These are phyloP conservation scores for Sphagnum contortum DNA, from an alignment of 225 moss, liverwort and hornwort genomes.

Conservation along the genomic window DNA sequence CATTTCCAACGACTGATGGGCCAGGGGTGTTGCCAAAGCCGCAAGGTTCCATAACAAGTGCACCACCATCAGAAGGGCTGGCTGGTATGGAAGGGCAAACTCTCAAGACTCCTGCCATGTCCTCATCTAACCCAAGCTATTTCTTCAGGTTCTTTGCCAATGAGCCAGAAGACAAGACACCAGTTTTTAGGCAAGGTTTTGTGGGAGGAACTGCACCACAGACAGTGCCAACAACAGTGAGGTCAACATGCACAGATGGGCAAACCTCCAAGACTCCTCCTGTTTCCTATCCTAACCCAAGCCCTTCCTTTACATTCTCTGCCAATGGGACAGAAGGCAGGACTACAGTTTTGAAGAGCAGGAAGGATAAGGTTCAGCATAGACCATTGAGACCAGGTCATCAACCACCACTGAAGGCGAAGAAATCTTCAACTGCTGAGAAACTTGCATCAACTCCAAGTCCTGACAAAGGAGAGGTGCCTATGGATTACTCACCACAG, in stretches of 20 bases:
- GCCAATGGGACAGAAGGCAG: slow-evolving; percentile 20
- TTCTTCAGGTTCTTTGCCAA: too few relatives aligned
- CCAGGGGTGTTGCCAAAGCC: too few relatives aligned
- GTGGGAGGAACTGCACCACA: too few relatives aligned
- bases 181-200: too few relatives aligned
- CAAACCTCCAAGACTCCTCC: slow-evolving; percentile 12
- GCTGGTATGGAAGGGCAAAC: too few relatives aligned
- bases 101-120: too few relatives aligned
- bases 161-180: too few relatives aligned
- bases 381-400: slow-evolving; percentile 21
- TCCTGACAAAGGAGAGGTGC: slow-evolving; percentile 34
- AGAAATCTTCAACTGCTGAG: slow-evolving; percentile 15
- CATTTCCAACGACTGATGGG: too few relatives aligned
- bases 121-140: too few relatives aligned
- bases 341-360: slow-evolving; percentile 19
- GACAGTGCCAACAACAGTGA: slow-evolving; percentile 5
- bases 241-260: background rate
- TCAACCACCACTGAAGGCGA: slow-evolving; percentile 20
- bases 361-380: slow-evolving; percentile 27
- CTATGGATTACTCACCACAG: slow-evolving; percentile 59
- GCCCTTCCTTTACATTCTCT: slow-evolving; percentile 45
- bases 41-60: too few relatives aligned
- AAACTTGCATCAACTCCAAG: slow-evolving; percentile 18
- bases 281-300: slow-evolving; percentile 5
- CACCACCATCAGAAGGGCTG: too few relatives aligned